phyloP scores from a whole-genome alignment of 768 basidiomycete species.

The Tylopilus sp. region DNA sequence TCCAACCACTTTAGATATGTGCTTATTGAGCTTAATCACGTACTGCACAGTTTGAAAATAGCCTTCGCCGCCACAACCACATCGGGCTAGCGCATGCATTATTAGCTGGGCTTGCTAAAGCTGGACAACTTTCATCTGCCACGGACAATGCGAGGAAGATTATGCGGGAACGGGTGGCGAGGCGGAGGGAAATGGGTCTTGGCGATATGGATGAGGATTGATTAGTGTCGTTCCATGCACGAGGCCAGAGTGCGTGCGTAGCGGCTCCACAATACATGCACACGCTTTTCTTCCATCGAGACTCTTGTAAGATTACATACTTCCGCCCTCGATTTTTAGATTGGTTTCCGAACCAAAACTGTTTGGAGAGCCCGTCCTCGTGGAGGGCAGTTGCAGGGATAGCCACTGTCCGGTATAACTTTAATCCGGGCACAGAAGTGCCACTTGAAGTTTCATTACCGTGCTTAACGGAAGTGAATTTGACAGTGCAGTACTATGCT shows the following conservation, averaged over 20 bases:
- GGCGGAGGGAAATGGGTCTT: slow-evolving; percentile 39
- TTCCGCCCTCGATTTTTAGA: background rate
- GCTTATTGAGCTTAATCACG: background rate
- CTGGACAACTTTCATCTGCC: slow-evolving; percentile 55
- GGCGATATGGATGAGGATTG: slow-evolving; percentile 44
- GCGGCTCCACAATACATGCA: background rate
- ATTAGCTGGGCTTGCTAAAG: slow-evolving; percentile 69
- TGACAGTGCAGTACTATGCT: background rate
- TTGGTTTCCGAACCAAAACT: slow-evolving; percentile 4
- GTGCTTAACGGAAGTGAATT: background rate
- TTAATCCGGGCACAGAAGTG: slow-evolving; percentile 8
- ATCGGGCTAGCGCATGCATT: slow-evolving; percentile 77
- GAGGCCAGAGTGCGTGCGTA: background rate
- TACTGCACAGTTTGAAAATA: slow-evolving; percentile 73
- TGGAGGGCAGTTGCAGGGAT: background rate
- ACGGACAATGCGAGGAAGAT: slow-evolving; percentile 42
- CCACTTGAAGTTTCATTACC: slow-evolving; percentile 13
- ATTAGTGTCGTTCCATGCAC: slow-evolving; percentile 22
- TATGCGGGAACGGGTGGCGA: slow-evolving; percentile 43
- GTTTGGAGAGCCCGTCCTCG: background rate
- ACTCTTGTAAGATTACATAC: slow-evolving; percentile 4
- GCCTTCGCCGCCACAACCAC: slow-evolving; percentile 82
- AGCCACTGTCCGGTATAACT: slow-evolving; percentile 12
- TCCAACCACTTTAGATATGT: background rate
- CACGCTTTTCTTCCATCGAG: background rate